phyloP scores from a whole-genome alignment of 2,329 filamentous ascomycete genomes.

The Blumeria graminis region DNA sequence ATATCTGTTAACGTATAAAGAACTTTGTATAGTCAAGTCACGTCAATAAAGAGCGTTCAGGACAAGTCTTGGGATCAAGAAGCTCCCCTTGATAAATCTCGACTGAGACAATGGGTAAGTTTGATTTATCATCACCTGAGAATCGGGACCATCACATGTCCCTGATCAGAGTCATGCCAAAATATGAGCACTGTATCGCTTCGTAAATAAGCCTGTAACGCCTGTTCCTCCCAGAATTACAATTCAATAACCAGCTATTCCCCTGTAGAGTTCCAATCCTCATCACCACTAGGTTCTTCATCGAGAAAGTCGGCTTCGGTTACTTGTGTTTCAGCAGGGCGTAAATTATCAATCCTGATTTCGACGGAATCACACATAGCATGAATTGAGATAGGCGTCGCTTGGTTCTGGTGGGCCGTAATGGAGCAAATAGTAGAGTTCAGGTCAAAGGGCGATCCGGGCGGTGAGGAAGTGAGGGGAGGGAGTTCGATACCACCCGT shows the following conservation, averaged over 20 bases:
- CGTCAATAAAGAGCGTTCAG: no score
- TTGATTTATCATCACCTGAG: no score
- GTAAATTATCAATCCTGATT: constrained; percentile 52
- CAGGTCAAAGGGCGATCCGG: constrained; percentile 3
- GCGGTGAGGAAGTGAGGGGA: background rate
- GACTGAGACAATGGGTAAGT: no score
- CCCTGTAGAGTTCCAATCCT: constrained; percentile 22
- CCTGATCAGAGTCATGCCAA: no score
- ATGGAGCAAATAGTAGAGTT: constrained; percentile 4
- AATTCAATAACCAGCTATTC: background rate
- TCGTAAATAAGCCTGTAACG: no score
- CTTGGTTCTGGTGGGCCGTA: constrained; percentile 12
- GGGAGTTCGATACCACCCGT: constrained; percentile 11
- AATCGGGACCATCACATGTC: no score
- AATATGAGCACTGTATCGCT: no score
- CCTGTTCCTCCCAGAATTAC: no score
- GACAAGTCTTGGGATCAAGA: no score
- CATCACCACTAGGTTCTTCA: constrained; percentile 28
- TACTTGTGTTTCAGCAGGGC: constrained; percentile 41
- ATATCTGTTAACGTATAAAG: no score
- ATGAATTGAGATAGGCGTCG: constrained; percentile 26
- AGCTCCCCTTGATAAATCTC: no score
- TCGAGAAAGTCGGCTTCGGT: constrained; percentile 49
- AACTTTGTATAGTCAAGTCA: no score
- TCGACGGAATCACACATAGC: constrained; percentile 48